Evolutionary conservation across 1,139 yeast genomes (phyloP), one percentile per base, ranked within the genome.

Genomic region (Eremothecium gossypii): DNA sequence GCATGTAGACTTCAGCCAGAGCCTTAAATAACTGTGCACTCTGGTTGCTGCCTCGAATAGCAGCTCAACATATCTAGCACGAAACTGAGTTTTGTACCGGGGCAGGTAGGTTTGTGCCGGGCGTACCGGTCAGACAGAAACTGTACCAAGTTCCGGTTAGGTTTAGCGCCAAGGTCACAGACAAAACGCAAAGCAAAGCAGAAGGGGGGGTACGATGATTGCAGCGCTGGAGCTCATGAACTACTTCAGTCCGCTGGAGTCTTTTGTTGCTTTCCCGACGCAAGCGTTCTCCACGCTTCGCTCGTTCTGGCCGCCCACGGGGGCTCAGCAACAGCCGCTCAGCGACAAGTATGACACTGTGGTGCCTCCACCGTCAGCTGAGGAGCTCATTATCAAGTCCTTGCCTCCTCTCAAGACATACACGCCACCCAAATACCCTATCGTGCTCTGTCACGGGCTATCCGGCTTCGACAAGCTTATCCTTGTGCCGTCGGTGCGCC

Each of bases 371-470:
- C 31, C 31, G 31, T 11, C 11, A 5, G 31, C 11, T 5, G 13
- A 29, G 13, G 31, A 29, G 31, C 31, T 29, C 5, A 14, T 40
- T 2, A 43, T 45, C 14, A 14, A 33, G 6, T 20, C 27, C 3
- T 27, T 40, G 11, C 51, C 51, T 7, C 38, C 53, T 7, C 52
- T 46, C 40, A 53, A 60, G 1, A 38, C 56, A 4, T 66, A 67
- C 43, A 51, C 51, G n/a, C 63, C 69, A 0, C 76, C 77, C 1
- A 66, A 67, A 48, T 56, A 71, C 55, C 95, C 95, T 0, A 73
- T 85, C 2, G 83, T 85, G 0, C 62, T 85, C 29, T 85, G 95
- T 52, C 95, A 85, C 65, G 95, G 95, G 0, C 70, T 85, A 33
- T 76, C 85, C 0, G 95, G 95, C 0, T 85, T 84, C 51, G 94